Evolutionary conservation across 306 rosid species (phyloP), one percentile per base, ranked within the genome.

Genomic region (Dalbergia oliveri): DNA sequence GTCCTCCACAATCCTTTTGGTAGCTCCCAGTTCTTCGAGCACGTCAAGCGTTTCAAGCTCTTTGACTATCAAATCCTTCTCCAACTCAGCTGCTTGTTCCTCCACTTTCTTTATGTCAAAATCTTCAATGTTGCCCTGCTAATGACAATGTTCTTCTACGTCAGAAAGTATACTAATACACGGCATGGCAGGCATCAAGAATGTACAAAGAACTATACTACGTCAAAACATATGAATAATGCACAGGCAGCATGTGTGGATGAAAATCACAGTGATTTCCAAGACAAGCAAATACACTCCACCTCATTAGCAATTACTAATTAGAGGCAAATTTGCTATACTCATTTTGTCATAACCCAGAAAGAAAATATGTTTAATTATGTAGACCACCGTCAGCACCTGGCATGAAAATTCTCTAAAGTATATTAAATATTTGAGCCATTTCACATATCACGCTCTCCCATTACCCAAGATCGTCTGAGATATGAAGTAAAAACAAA

Each of bases 31-130:
- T 81, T 93, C 98, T 91, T 95, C 98, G 7, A 95, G 92, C 19
- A 95, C 97, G 33, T 95, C 98, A 45, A 95, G 98, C 15, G 99
- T 91, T 88, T 95, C 99, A 3, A 95, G 88, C 78, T 95, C 99
- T 75, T 93, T 95, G 21, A 95, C 99, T 11, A 95, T 95, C 80
- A 95, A 85, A 85, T 95, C 94, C 90, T 95, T 95, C 90, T 95
- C 99, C 83, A 95, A 80, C 86, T 95, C 98, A 1, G 96, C 89
- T 53, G 98, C 94, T 79, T 93, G 96, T 84, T 95, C 99, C 83
- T 93, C 99, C 84, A 93, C 94, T 88, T 85, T 95, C 91, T 95
- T 95, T 35, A 95, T 68, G 87, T 95, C 98, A 76, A 95, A 90
- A 73, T 86, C 90, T 66, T 88, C 90, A 66, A 88, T 73, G 56